Evolutionary conservation across 2,329 filamentous ascomycete species (phyloP).

Genomic region (Xylariaceae sp.): DNA sequence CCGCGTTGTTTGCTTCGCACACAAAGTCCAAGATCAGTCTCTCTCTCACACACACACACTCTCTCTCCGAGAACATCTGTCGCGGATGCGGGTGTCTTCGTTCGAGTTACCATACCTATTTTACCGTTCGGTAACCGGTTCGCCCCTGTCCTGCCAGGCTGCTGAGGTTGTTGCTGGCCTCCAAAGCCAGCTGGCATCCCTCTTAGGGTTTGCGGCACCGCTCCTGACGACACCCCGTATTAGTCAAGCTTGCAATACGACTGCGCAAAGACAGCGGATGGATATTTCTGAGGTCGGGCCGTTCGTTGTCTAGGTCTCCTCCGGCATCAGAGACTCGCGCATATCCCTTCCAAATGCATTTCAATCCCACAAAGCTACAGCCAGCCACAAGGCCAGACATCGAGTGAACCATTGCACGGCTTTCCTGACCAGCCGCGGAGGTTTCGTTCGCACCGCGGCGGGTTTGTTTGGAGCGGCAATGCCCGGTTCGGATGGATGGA

Average conservation of each 20-base stretch:
- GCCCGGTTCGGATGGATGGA: slow-evolving; percentile 8
- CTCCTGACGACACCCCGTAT: slow-evolving; percentile 39
- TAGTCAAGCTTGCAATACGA: slow-evolving; percentile 28
- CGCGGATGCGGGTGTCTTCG: slow-evolving; percentile 3
- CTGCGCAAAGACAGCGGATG: slow-evolving; percentile 10
- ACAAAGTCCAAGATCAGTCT: slow-evolving; percentile 23
- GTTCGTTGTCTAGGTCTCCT: neutral
- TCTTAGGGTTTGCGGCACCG: slow-evolving; percentile 57
- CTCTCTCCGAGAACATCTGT: too few species aligned
- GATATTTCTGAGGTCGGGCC: slow-evolving; percentile 2
- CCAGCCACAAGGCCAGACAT: neutral
- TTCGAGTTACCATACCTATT: slow-evolving; percentile 45
- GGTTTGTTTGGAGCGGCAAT: neutral
- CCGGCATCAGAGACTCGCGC: neutral
- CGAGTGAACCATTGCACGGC: slow-evolving; percentile 1
- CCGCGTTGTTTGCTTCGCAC: slow-evolving; percentile 42
- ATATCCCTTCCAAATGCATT: slow-evolving; percentile 1
- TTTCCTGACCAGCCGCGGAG: slow-evolving; percentile 1
- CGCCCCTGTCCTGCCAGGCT: slow-evolving; percentile 48
- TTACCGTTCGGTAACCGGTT: slow-evolving; percentile 61
- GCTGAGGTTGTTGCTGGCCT: slow-evolving; percentile 52
- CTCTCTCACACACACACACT: slow-evolving; percentile 7
- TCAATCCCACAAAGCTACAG: slow-evolving; percentile 15
- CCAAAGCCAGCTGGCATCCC: slow-evolving; percentile 57
- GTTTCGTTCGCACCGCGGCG: neutral